A percentile compares a stretch with the other conserved stretches of the same genome.
phyloP scores from a whole-genome alignment of 768 basidiomycete species.

The Rubroboletus pulcherrimus region DNA sequence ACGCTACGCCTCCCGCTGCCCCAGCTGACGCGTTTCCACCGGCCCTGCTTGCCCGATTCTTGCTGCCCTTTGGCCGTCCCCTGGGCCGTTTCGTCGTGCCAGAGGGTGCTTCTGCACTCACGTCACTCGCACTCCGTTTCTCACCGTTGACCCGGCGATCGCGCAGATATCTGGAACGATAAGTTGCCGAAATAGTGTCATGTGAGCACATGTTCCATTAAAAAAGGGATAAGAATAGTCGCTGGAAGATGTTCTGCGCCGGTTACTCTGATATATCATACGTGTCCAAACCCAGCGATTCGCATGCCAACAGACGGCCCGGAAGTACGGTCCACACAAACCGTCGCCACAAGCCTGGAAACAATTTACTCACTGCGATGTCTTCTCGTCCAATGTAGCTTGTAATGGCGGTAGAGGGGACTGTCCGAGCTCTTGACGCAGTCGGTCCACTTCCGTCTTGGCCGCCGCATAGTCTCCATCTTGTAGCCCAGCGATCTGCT shows the following conservation, averaged over 20 bases:
- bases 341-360: constrained; percentile 10
- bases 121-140: constrained; percentile 28
- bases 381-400: constrained; percentile 68
- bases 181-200: constrained; percentile 6
- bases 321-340: background rate
- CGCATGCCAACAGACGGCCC: background rate
- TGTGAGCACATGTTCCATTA: constrained; percentile 16
- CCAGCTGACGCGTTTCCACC: constrained; percentile 15
- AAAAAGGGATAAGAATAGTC: constrained; percentile 3
- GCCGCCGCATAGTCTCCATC: constrained; percentile 75
- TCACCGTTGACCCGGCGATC: constrained; percentile 57
- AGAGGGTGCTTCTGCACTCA: constrained; percentile 28
- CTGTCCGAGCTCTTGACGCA: constrained; percentile 75
- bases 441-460: constrained; percentile 71
- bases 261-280: background rate
- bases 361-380: constrained; percentile 41
- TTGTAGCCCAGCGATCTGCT: constrained; percentile 61
- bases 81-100: constrained; percentile 49
- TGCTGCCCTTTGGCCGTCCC: constrained; percentile 69
- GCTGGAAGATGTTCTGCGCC: background rate
- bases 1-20: background rate
- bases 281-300: constrained; percentile 1
- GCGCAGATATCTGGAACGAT: constrained; percentile 48
- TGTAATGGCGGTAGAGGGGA: constrained; percentile 70
- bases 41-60: constrained; percentile 39